Conservation (phyloP, 352 stramenopile genomes). For the Globisporangium nagaii region DNA sequence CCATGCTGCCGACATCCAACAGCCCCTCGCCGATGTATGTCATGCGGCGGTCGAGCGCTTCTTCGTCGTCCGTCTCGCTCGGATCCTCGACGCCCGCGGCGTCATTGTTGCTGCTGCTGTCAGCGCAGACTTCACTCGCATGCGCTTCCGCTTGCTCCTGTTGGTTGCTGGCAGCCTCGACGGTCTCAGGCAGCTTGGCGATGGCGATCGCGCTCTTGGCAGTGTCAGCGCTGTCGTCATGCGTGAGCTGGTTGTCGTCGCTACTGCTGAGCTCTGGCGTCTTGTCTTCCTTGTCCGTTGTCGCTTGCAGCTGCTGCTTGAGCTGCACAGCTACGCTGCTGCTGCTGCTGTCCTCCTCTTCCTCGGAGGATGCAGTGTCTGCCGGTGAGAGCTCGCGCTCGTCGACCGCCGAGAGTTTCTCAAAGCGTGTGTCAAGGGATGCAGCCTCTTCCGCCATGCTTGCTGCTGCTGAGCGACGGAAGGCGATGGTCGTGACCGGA, state of each 20-base stretch:
- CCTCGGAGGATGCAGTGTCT: conserved; percentile 5
- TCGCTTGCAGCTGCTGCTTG: background rate
- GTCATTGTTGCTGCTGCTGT: background rate
- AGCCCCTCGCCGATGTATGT: conserved; percentile 71
- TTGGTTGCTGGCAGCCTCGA: background rate
- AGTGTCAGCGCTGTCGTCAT: background rate
- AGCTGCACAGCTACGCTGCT: background rate
- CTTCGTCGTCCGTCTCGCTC: background rate
- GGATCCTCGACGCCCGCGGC: background rate
- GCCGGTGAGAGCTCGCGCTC: background rate
- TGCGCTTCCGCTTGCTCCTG: background rate
- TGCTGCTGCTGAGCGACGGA: background rate
- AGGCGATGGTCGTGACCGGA: background rate
- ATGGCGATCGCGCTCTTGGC: background rate
- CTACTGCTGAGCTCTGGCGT: background rate
- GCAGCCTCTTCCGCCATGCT: background rate
- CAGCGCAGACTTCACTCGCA: background rate
- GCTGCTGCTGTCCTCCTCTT: conserved; percentile 3
- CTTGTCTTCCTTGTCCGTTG: background rate
- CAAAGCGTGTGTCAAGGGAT: background rate
- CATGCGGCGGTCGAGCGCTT: conserved; percentile 28
- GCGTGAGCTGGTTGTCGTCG: conserved; percentile 1
- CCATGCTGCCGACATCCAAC: conserved; percentile 34
- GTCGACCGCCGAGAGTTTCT: background rate
- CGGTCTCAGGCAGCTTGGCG: background rate